phyloP scores from a whole-genome alignment of 495 filamentous ascomycete species.

The Hypomontagnella submonticulosa region DNA sequence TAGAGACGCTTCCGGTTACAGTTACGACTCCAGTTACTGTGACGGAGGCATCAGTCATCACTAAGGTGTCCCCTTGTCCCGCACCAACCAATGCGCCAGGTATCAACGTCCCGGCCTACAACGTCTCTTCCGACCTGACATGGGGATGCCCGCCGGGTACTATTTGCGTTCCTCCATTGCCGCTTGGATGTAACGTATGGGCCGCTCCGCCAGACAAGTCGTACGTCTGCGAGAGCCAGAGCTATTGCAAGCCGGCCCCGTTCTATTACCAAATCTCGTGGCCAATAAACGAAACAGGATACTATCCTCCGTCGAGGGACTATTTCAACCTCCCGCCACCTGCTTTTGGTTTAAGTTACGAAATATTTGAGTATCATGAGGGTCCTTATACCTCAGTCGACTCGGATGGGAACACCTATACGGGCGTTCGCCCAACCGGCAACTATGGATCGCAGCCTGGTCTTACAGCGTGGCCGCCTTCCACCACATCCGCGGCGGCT shows the following conservation, averaged over 20 bases:
- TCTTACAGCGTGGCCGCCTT: slow-evolving; percentile 52
- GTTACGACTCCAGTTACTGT: slow-evolving; percentile 46
- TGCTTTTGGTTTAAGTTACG: slow-evolving; percentile 70
- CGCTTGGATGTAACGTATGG: slow-evolving; percentile 63
- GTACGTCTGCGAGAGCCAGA: slow-evolving; percentile 63
- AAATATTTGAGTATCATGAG: slow-evolving; percentile 60
- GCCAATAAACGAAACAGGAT: slow-evolving; percentile 55
- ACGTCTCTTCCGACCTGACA: slow-evolving; percentile 51
- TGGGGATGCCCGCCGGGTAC: slow-evolving; percentile 73
- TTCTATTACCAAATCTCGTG: slow-evolving; percentile 53
- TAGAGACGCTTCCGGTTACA: slow-evolving; percentile 26
- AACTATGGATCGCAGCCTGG: slow-evolving; percentile 59
- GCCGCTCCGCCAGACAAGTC: slow-evolving; percentile 60
- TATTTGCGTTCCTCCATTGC: slow-evolving; percentile 65
- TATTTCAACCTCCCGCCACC: slow-evolving; percentile 74
- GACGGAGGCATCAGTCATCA: slow-evolving; percentile 48
- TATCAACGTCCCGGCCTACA: slow-evolving; percentile 23
- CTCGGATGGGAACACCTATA: slow-evolving; percentile 32
- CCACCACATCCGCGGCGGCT: slow-evolving; percentile 27
- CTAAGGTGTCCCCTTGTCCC: slow-evolving; percentile 47
- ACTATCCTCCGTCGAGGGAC: slow-evolving; percentile 62
- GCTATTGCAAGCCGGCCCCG: slow-evolving; percentile 64
- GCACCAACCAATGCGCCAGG: slow-evolving; percentile 36
- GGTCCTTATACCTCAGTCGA: slow-evolving; percentile 10
- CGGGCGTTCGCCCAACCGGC: slow-evolving; percentile 54